Evolutionary conservation across 768 basidiomycete genomes (phyloP).

Genomic region (Boletus subcaerulescens): DNA sequence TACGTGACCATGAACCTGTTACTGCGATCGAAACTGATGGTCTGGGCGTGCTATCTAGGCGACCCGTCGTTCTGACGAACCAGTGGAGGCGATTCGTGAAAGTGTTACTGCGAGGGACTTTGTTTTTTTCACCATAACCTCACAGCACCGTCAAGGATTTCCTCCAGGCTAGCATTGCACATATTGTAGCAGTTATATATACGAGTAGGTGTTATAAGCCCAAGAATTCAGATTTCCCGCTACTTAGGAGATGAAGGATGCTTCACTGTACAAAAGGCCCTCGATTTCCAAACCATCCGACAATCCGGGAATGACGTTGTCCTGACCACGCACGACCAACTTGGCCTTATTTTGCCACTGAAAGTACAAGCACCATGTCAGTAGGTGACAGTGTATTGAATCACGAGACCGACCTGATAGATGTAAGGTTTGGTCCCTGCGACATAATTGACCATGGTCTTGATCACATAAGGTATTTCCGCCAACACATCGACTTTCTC

Average conservation of each 20-base stretch:
- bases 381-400: neutral
- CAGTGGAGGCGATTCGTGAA: conserved; percentile 1
- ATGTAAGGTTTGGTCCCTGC: conserved; percentile 92
- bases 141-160: neutral
- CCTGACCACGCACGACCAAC: conserved; percentile 45
- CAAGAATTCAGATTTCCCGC: neutral
- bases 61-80: conserved; percentile 18
- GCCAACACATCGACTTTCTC: conserved; percentile 95
- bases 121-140: no score
- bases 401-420: conserved; percentile 67
- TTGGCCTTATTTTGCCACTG: conserved; percentile 61
- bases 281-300: conserved; percentile 46
- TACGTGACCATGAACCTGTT: conserved; percentile 1
- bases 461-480: conserved; percentile 90
- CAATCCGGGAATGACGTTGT: conserved; percentile 39
- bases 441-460: conserved; percentile 90
- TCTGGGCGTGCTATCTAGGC: neutral
- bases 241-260: conserved; percentile 86
- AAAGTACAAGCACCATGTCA: neutral
- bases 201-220: neutral
- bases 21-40: neutral
- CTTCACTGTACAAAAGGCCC: conserved; percentile 82
- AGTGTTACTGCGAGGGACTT: neutral
- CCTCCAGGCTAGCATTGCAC: neutral
- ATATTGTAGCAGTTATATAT: conserved; percentile 10